A percentile compares a stretch with the other conserved stretches of the same genome.
These are phyloP conservation scores for Suhomyces terraborum DNA, from an alignment of 1,139 yeast genomes.

Conservation along the genomic window DNA sequence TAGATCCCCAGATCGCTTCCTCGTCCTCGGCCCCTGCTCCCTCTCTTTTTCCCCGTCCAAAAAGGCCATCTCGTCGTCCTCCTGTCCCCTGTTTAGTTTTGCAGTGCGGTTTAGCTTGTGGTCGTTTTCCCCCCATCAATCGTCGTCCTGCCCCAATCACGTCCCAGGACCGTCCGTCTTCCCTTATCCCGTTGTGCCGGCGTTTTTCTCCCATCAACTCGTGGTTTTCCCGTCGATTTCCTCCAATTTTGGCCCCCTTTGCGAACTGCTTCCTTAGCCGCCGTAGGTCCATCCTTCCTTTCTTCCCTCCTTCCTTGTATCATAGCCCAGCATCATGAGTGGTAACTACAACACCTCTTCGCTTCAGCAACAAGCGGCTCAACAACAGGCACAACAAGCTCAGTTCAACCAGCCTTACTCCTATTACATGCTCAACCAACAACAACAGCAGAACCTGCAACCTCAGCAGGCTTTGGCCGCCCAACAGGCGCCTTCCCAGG, in stretches of 20 bases:
- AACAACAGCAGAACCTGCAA: conserved; percentile 13
- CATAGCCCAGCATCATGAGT: conserved; percentile 15
- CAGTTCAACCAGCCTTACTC: conserved; percentile 25
- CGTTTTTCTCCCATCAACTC: not conserved
- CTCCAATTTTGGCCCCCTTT: not conserved
- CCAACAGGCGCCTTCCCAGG: conserved; percentile 9
- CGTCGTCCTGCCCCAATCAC: not conserved
- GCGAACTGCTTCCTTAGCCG: too few species aligned
- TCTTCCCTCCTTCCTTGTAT: conserved; percentile 2
- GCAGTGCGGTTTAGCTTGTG: conserved; percentile 6
- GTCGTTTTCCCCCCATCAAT: not conserved
- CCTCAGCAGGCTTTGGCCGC: conserved; percentile 14
- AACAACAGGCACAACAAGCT: conserved; percentile 15
- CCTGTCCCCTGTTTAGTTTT: conserved; percentile 4
- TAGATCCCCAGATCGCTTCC: not conserved
- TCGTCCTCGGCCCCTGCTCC: not conserved
- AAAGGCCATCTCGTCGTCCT: not conserved
- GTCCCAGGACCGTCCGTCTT: not conserved
- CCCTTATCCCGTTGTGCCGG: not conserved
- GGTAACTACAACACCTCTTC: conserved; percentile 17
- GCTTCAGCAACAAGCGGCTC: conserved; percentile 12
- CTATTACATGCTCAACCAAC: conserved; percentile 25
- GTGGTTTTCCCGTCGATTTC: not conserved
- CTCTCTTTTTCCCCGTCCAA: conserved; percentile 1
- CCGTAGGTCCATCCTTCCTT: too few species aligned